Evolutionary conservation across 805 yeast species (phyloP), one percentile per base, ranked within the genome.

Genomic region (Schwanniomyces yamadae): DNA sequence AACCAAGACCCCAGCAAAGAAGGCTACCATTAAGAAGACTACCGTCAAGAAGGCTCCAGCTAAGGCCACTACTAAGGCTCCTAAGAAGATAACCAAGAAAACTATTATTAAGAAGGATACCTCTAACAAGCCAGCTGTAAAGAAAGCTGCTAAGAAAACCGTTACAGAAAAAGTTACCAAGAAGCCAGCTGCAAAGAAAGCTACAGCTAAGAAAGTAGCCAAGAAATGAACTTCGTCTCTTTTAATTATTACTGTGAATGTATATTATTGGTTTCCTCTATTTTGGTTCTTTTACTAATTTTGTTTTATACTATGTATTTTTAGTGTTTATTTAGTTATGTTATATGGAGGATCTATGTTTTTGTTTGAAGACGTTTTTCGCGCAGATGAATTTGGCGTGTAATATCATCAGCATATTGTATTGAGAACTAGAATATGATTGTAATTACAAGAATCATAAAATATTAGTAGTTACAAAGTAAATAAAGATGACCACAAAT

Each of bases 41-140:
- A 39, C 41, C 10, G 34, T 44, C 26, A 44, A 41, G 35, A 47
- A 46, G 21, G 49, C 49, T 23, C 48, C 55, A 21, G 49, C 48
- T 21, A 49, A 55, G 23, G 35, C 54, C 12, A 44, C 55, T 7
- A 52, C 50, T 37, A 52, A 47, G 33, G 49, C 61, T 14, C 34
- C 37, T n/a, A 45, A 28, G 12, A 40, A 39, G 40, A 41, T 41
- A 6, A 41, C 45, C 14, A 35, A 44, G 28, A 34, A 50, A 28
- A 38, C 39, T 21, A 36, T 45, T 15, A 37, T 55, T 27, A 50
- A 41, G 44, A 60, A 52, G 46, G 12, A 25, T 9, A n/a, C 62
- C 26, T 54, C 61, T 28, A 41, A 58, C 20, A 59, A 53, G 54
- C 29, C 51, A 8, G 40, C 44, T n/a, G 39, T 49, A 28, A 54